Evolutionary conservation across 129 eudicot genomes (phyloP), one percentile per base, ranked within the genome.

Genomic region (Artemisia annua): DNA sequence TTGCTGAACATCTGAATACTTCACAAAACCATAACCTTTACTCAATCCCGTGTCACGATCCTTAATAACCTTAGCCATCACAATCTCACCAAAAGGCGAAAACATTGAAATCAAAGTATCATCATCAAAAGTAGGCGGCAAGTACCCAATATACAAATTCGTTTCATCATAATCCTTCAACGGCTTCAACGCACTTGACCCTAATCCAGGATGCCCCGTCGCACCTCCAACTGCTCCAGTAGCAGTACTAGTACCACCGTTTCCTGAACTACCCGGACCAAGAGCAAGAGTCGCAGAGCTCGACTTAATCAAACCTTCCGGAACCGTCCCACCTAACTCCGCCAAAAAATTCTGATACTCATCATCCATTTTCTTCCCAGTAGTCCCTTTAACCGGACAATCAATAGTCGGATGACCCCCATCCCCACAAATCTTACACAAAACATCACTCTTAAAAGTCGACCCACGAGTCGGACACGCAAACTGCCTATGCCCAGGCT

Each of bases 401-500:
- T 91, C 97, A 50, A 86, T 91, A 18, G 97, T 91, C 0, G 96
- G 97, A 67, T 91, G 97, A 0, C 97, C 97, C 59, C 97, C 97
- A 74, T 91, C 97, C 48, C 97, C 97, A 73, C 97, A 91, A 49
- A 91, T 86, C 66, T 83, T 88, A 84, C 97, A 91, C 58, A 86
- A 63, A 55, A 91, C 97, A 61, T 88, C 97, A 67, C 97, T 91
- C 84, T 91, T 91, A 59, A 91, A 91, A 19, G 97, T 91, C 1
- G 96, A 71, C 48, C 19, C 39, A 0, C 87, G 84, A 2, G 97
- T 84, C 32, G 96, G 97, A 69, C 97, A 91, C 0, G 88, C 92
- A 78, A 74, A 86, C 75, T 91, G 97, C 32, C 97, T 48, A 75
- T 91, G 97, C 11, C 97, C 97, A 2, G 89, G 80, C 69, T 91